Conservation (phyloP, 2,329 filamentous ascomycete species). For the Anisogramma anomala region DNA sequence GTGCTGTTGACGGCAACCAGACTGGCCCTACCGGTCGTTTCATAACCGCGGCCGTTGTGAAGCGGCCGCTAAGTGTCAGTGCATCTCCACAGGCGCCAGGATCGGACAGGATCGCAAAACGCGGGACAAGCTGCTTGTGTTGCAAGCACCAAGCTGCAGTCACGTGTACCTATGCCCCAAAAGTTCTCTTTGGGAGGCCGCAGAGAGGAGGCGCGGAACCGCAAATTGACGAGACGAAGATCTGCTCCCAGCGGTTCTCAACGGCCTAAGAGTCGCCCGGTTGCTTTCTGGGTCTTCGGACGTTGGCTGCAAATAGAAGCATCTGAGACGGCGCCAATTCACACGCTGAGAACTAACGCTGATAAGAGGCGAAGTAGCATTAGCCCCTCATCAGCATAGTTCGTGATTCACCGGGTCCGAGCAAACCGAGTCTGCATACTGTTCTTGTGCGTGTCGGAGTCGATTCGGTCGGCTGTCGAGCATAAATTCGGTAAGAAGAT, state of each 20-base stretch:
- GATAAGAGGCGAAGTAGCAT: neutral
- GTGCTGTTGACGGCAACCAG: neutral
- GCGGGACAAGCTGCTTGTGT: too few relatives aligned
- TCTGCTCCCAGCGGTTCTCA: neutral
- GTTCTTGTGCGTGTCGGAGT: too few relatives aligned
- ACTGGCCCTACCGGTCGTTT: neutral
- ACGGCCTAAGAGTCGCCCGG: neutral
- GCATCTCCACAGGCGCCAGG: neutral
- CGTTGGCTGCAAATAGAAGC: constrained; percentile 1
- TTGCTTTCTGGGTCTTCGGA: neutral
- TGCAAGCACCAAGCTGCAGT: too few relatives aligned
- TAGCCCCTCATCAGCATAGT: neutral
- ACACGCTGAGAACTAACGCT: neutral
- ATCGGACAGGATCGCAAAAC: too few relatives aligned
- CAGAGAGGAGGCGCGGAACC: too few relatives aligned
- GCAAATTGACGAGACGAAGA: too few relatives aligned
- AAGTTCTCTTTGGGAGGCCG: too few relatives aligned
- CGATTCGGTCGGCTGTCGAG: too few relatives aligned
- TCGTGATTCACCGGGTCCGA: neutral
- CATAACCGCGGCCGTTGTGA: neutral
- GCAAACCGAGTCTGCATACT: too few relatives aligned
- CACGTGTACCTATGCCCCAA: too few relatives aligned
- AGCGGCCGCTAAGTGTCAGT: neutral
- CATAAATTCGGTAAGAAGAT: neutral
- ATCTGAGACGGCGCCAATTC: neutral